Base-by-base conservation (phyloP, 108 stramenopile genomes). In the Parietichytrium sp. region DNA sequence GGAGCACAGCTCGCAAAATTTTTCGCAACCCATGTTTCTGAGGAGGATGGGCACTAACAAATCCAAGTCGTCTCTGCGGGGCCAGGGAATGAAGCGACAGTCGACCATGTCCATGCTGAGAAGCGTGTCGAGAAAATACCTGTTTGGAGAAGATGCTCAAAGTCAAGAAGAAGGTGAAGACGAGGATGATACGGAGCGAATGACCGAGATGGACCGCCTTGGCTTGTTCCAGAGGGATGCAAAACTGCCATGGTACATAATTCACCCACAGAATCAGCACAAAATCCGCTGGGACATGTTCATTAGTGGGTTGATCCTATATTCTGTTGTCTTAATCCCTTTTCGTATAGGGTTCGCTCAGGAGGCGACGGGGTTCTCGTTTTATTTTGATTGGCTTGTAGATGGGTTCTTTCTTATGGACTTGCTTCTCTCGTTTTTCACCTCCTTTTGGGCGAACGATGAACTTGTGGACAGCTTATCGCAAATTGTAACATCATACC, bases 271-370 rank as follows among this genome's bases (percentile, higher is more conserved):
- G 29, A 18, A 55, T 23, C 51, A 52, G 12, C 29, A 50, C 42
- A 86, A 86, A 54, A 49, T 84, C 31, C 26, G 52, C 47, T 90
- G 89, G 89, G 88, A 90, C 81, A 79, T 86, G 48, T 85, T 88
- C 33, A 49, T 87, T 2, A 55, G 47, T 2, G 7, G 79, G n/a
- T 61, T 90, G 20, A 90, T 90, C 45, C 33, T 87, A 3, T 83
- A 84, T 52, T 87, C 84, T 51, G 88, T 90, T 47, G 51, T 86
- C 45, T 36, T 80, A 23, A 83, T 89, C 29, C 89, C 89, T 23
- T 85, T 87, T 49, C 79, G 86, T 49, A 3, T 87, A 29, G 54
- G 84, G 80, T 53, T 83, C 79, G 79, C 52, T 31, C 29, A 54
- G 4, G 36, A 54, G 10, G 3, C 52, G 3, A 4, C 12, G 20